A percentile compares a stretch with the other conserved stretches of the same genome.
Conservation (phyloP, 495 filamentous ascomycete genomes). For the Podospora comata region DNA sequence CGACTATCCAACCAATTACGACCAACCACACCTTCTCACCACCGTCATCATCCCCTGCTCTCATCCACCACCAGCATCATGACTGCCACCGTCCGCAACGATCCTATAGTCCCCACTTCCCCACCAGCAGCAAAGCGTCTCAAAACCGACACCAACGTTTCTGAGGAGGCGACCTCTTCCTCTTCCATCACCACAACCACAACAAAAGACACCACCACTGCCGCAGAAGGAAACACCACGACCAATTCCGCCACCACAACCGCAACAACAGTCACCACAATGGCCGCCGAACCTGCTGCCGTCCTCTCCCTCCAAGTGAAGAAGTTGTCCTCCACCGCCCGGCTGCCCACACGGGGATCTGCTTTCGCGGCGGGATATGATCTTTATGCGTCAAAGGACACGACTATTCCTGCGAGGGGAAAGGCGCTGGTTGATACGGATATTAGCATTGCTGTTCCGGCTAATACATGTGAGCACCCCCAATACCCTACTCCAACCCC, state of each 20-base stretch:
- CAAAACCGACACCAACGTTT: conserved; percentile 36
- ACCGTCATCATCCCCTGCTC: background rate
- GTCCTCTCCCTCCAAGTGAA: conserved; percentile 72
- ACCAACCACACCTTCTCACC: background rate
- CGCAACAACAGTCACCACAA: conserved; percentile 14
- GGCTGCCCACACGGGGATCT: conserved; percentile 80
- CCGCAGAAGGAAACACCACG: conserved; percentile 17
- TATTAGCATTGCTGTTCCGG: conserved; percentile 81
- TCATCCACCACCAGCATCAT: conserved; percentile 49
- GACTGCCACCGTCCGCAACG: conserved; percentile 42
- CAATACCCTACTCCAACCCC: background rate
- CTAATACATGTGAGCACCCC: conserved; percentile 69
- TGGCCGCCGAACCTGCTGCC: conserved; percentile 27
- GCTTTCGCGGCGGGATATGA: conserved; percentile 92
- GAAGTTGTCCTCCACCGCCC: conserved; percentile 71
- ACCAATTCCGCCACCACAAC: conserved; percentile 16
- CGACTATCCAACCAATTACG: background rate
- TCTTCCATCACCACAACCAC: conserved; percentile 17
- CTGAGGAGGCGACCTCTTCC: background rate
- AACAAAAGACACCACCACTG: conserved; percentile 14
- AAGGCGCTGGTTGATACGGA: conserved; percentile 87
- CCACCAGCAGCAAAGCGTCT: conserved; percentile 48
- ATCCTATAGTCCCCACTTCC: conserved; percentile 40
- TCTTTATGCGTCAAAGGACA: conserved; percentile 69
- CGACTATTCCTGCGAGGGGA: conserved; percentile 73